A percentile compares a stretch with the other conserved stretches of the same genome.
Evolutionary conservation across 768 basidiomycete species (phyloP).

Genomic region (Lactarius hengduanensis): DNA sequence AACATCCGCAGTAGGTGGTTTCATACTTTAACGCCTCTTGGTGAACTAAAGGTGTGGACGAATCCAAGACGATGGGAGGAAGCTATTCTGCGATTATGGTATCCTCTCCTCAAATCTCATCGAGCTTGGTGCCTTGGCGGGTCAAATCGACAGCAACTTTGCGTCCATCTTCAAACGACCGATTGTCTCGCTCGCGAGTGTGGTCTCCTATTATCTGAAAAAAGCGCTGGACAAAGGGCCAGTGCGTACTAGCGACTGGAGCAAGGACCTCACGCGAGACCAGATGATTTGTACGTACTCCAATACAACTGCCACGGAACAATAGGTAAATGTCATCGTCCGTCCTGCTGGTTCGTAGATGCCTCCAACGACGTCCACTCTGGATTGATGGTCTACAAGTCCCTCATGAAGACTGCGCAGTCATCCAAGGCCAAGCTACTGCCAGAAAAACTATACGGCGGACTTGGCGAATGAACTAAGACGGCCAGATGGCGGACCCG

Average conservation of each 20-base stretch:
- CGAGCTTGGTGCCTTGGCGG: constrained; percentile 47
- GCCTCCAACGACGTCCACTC: constrained; percentile 54
- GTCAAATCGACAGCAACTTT: constrained; percentile 41
- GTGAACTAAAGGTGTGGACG: neutral
- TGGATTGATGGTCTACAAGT: constrained; percentile 45
- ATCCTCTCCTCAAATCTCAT: constrained; percentile 43
- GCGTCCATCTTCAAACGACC: constrained; percentile 36
- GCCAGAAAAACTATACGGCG: constrained; percentile 31
- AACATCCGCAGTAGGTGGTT: constrained; percentile 47
- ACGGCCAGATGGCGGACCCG: neutral
- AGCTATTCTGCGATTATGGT: constrained; percentile 48
- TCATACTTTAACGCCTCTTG: neutral
- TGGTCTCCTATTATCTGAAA: constrained; percentile 44
- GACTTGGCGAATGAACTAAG: constrained; percentile 31
- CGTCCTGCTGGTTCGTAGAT: constrained; percentile 35
- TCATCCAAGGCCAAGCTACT: constrained; percentile 29
- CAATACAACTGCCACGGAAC: neutral
- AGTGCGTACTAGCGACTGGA: constrained; percentile 51
- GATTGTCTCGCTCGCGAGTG: constrained; percentile 44
- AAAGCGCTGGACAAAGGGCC: constrained; percentile 44
- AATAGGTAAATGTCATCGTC: neutral
- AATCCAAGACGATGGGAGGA: constrained; percentile 46
- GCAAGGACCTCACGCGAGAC: constrained; percentile 36
- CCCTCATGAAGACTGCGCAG: constrained; percentile 37
- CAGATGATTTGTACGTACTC: constrained; percentile 42